phyloP scores from a whole-genome alignment of 148 eudicot species.

The Vaccinium corymbosum region DNA sequence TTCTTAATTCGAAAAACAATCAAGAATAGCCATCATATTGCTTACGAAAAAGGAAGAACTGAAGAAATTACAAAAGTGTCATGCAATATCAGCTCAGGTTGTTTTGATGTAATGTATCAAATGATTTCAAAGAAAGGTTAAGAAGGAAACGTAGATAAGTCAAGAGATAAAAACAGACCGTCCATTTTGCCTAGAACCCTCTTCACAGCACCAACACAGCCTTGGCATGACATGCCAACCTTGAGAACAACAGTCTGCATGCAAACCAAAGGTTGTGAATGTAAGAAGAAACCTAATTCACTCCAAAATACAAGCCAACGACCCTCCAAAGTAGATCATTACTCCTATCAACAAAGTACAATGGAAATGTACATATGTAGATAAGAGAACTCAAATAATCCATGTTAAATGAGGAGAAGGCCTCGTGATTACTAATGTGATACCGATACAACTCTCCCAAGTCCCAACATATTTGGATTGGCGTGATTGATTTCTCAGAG shows the following conservation, averaged over 20 bases:
- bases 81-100: background rate
- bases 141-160: background rate
- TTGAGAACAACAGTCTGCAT: constrained; percentile 81
- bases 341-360: background rate
- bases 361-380: background rate
- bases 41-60: background rate
- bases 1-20: too few relatives aligned
- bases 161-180: constrained; percentile 38
- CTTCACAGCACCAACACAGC: constrained; percentile 84
- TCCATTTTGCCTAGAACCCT: constrained; percentile 86
- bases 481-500: background rate
- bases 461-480: background rate
- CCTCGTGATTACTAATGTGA: background rate
- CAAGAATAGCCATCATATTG: background rate
- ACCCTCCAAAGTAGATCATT: background rate
- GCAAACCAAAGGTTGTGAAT: background rate
- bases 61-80: background rate
- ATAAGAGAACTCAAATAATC: background rate
- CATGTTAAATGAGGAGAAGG: background rate
- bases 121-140: background rate
- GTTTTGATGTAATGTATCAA: background rate
- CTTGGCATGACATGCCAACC: constrained; percentile 91
- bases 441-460: background rate
- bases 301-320: background rate
- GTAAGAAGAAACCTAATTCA: background rate